Evolutionary conservation across 2,329 filamentous ascomycete genomes (phyloP), one percentile per base, ranked within the genome.

Genomic region (Apiospora hydei): DNA sequence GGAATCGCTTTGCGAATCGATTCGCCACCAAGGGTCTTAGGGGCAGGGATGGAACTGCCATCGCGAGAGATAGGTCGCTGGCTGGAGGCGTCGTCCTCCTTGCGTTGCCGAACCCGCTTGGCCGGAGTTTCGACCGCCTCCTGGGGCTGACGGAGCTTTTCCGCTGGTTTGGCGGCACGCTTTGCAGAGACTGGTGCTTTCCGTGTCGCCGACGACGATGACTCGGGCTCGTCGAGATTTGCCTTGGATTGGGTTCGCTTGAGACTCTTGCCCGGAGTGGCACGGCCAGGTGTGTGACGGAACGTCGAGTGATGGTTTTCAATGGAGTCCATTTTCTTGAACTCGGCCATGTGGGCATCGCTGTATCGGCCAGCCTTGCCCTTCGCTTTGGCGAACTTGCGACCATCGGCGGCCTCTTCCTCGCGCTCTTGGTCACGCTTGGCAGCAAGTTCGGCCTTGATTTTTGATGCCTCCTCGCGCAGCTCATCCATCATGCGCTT

Each of bases 261-360:
- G 70, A 80, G 69, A 24, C 44, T 74, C 70, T 84, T 91, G 57
- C 84, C 80, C 13, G 89, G 88, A n/a, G 88, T 87, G 75, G 85
- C 82, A 11, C 87, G 86, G 47, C 82, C 86, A 5, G 86, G 82
- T 73, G 89, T 86, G 30, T 88, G 88, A 74, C 94, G 88, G 84
- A 92, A 96, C 21, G 92, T 89, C 14, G 95, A 97, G 11, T 94
- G 88, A 80, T 98, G 95, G 74, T 92, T 92, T 61, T 91, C 94
- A 79, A 98, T 98, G 1, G 95, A 98, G 80, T 98, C 95, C 96
- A 98, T 98, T 86, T 97, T 98, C 83, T 94, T 94, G 84, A 98
- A 98, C 78, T 96, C 90, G 69, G 92, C 91, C 89, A 94, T 93
- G 81, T 98, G 96, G 49, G 90, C 91, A 74, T 94, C 92, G 80